phyloP scores from a whole-genome alignment of 495 filamentous ascomycete species.

The Lasiosphaeria hispida region DNA sequence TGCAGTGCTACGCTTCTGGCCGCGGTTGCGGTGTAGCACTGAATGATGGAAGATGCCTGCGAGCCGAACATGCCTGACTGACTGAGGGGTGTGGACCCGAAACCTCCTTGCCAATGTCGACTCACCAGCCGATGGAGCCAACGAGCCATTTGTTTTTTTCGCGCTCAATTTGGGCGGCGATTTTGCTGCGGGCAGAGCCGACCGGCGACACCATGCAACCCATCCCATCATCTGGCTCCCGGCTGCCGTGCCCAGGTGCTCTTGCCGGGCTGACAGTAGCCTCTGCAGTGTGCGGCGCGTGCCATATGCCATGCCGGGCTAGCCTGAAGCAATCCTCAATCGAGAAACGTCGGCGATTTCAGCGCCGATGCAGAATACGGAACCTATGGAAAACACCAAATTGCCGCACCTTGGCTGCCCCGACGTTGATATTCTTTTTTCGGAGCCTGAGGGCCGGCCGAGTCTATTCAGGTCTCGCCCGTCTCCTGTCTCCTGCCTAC shows the following conservation, averaged over 20 bases:
- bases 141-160: constrained; percentile 24
- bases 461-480: too few relatives aligned
- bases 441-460: too few relatives aligned
- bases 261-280: background rate
- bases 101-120: background rate
- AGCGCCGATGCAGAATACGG: too few relatives aligned
- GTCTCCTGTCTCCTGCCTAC: background rate
- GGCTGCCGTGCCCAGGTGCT: too few relatives aligned
- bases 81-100: constrained; percentile 15
- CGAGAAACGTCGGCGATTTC: too few relatives aligned
- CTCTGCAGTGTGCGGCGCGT: too few relatives aligned
- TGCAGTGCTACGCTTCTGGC: constrained; percentile 7
- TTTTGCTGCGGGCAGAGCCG: constrained; percentile 11
- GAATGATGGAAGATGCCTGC: background rate
- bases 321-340: too few relatives aligned
- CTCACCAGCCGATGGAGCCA: constrained; percentile 16
- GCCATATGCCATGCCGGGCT: too few relatives aligned
- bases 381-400: too few relatives aligned
- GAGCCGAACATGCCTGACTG: constrained; percentile 1
- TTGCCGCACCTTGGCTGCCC: too few relatives aligned
- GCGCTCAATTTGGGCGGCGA: constrained; percentile 6
- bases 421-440: too few relatives aligned
- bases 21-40: background rate
- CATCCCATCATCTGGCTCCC: too few relatives aligned
- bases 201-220: background rate